These are phyloP conservation scores for Coniochaeta sp. DNA, from an alignment of 2,329 filamentous ascomycete genomes.

Conservation along the genomic window DNA sequence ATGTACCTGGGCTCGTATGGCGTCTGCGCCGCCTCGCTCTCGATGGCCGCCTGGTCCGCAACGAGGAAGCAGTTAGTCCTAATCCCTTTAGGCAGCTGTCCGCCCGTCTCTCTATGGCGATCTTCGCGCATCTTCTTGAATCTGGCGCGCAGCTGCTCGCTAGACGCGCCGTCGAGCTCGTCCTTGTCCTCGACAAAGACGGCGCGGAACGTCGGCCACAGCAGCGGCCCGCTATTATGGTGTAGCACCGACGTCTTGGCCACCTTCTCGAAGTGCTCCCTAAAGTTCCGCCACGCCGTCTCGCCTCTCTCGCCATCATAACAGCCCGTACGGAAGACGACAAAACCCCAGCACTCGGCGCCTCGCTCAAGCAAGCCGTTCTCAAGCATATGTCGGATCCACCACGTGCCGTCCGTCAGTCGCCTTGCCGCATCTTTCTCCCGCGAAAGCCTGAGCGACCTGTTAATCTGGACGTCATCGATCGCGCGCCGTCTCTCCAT, in stretches of 20 bases:
- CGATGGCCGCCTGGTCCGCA: background rate
- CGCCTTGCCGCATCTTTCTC: background rate
- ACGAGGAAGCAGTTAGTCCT: conserved; percentile 2
- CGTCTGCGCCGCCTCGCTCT: background rate
- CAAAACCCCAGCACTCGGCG: background rate
- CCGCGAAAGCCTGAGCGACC: background rate
- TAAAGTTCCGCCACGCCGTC: conserved; percentile 1
- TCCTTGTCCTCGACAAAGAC: background rate
- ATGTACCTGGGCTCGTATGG: background rate
- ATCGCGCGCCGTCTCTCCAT: background rate
- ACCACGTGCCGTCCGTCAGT: background rate
- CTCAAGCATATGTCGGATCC: background rate
- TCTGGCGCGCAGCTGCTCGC: background rate
- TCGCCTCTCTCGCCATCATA: background rate
- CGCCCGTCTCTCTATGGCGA: background rate
- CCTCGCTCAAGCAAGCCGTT: background rate
- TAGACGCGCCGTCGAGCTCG: background rate
- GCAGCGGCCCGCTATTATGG: background rate
- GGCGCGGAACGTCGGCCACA: background rate
- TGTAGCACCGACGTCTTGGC: background rate
- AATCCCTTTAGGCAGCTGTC: background rate
- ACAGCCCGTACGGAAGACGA: background rate
- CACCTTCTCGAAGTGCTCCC: background rate
- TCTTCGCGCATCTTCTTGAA: background rate
- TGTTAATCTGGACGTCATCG: background rate